Evolutionary conservation across 208 protist genomes (phyloP).

Genomic region (Leishmania aethiopica): DNA sequence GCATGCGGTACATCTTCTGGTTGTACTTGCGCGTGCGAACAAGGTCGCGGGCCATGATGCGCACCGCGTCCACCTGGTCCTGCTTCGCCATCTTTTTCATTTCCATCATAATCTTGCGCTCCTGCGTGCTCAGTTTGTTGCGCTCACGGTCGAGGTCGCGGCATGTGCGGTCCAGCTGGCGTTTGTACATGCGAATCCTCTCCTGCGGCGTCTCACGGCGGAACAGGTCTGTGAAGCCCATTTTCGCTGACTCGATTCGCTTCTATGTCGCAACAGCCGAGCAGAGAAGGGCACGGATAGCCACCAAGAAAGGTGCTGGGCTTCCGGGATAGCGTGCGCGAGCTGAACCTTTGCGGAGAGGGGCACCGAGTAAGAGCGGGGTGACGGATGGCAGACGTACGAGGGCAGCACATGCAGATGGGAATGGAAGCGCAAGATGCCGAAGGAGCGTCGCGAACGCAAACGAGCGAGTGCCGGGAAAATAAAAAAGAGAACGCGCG

Average conservation of each 20-base stretch:
- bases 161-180: slow-evolving; percentile 92
- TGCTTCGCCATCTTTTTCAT: slow-evolving; percentile 97
- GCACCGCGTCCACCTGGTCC: slow-evolving; percentile 95
- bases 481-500: background rate
- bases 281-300: background rate
- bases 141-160: slow-evolving; percentile 97
- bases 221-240: slow-evolving; percentile 73
- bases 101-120: slow-evolving; percentile 96
- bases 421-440: background rate
- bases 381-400: background rate
- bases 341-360: background rate
- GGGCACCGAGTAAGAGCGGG: background rate
- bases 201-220: slow-evolving; percentile 92
- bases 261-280: background rate
- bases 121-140: slow-evolving; percentile 93
- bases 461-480: background rate
- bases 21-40: slow-evolving; percentile 96
- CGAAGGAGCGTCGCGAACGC: background rate
- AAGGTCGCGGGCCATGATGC: slow-evolving; percentile 98
- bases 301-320: background rate
- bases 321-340: background rate
- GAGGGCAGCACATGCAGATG: background rate
- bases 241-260: slow-evolving; percentile 14
- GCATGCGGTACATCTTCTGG: slow-evolving; percentile 98
- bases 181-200: slow-evolving; percentile 96